These are phyloP conservation scores for Tricholoma terreum DNA, from an alignment of 768 basidiomycete species.

Conservation along the genomic window DNA sequence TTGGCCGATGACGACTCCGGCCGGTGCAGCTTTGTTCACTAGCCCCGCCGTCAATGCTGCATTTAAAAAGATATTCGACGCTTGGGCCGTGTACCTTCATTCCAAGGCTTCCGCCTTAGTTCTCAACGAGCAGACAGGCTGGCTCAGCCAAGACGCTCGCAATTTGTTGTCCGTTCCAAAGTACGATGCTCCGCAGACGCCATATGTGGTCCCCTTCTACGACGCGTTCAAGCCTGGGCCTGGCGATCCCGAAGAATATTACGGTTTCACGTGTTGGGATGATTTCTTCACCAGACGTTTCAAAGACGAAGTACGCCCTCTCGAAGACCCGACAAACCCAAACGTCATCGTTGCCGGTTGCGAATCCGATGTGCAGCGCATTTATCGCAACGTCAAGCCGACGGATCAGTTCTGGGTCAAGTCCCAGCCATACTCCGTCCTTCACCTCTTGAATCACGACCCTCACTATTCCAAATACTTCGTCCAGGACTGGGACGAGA, in stretches of 20 bases:
- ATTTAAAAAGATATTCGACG: slow-evolving; percentile 34
- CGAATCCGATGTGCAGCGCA: slow-evolving; percentile 49
- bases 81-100: slow-evolving; percentile 45
- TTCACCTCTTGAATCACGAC: slow-evolving; percentile 50
- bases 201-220: background rate
- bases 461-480: slow-evolving; percentile 35
- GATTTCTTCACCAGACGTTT: slow-evolving; percentile 53
- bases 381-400: slow-evolving; percentile 35
- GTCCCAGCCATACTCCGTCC: slow-evolving; percentile 56
- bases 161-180: background rate
- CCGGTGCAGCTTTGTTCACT: slow-evolving; percentile 14
- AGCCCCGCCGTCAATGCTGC: slow-evolving; percentile 13
- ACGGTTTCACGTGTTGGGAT: slow-evolving; percentile 51
- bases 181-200: background rate
- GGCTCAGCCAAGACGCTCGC: background rate
- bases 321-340: slow-evolving; percentile 23
- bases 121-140: background rate
- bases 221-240: background rate
- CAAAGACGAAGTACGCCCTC: slow-evolving; percentile 38
- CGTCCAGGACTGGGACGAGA: slow-evolving; percentile 13
- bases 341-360: slow-evolving; percentile 48
- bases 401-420: slow-evolving; percentile 60
- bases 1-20: slow-evolving; percentile 15
- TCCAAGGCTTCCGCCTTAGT: slow-evolving; percentile 32
- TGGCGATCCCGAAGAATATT: slow-evolving; percentile 33